Evolutionary conservation across 2,329 filamentous ascomycete species (phyloP).

Genomic region (Herpomyces periplanetae): DNA sequence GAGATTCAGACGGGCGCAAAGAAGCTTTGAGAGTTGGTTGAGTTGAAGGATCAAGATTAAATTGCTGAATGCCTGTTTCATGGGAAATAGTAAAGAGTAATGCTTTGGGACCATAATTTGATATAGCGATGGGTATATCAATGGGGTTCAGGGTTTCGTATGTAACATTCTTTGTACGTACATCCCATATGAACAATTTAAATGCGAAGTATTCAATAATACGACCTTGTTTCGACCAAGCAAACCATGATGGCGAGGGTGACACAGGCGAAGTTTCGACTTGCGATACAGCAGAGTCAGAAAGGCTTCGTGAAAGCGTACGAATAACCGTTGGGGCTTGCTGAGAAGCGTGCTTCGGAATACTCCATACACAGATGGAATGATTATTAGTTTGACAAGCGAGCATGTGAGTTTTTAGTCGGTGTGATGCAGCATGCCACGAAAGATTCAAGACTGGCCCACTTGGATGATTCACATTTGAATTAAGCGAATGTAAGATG

Average conservation of each 20-base stretch:
- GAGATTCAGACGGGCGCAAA: too few relatives aligned
- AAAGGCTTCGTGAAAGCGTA: conserved; percentile 39
- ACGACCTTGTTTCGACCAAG: conserved; percentile 88
- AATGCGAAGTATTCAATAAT: conserved; percentile 69
- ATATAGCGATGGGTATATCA: conserved; percentile 37
- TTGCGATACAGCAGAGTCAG: too few relatives aligned
- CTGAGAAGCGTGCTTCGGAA: conserved; percentile 33
- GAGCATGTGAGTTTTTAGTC: conserved; percentile 91
- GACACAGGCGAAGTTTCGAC: conserved; percentile 32
- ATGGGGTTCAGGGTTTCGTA: conserved; percentile 57
- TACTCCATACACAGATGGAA: conserved; percentile 79
- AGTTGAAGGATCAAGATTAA: conserved; percentile 73
- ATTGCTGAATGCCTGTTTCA: conserved; percentile 69
- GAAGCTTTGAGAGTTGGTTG: too few relatives aligned
- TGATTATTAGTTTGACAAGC: conserved; percentile 69
- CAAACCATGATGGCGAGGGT: conserved; percentile 32
- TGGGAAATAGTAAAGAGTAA: conserved; percentile 60
- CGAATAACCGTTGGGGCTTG: conserved; percentile 56
- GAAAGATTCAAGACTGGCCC: conserved; percentile 54
- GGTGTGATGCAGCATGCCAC: conserved; percentile 85
- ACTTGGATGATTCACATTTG: conserved; percentile 37
- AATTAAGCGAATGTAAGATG: conserved; percentile 48
- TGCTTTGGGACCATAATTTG: conserved; percentile 63
- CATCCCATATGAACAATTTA: conserved; percentile 46
- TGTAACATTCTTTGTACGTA: conserved; percentile 81